Conservation (phyloP, 805 yeast species). For the Candida coleopterorum region DNA sequence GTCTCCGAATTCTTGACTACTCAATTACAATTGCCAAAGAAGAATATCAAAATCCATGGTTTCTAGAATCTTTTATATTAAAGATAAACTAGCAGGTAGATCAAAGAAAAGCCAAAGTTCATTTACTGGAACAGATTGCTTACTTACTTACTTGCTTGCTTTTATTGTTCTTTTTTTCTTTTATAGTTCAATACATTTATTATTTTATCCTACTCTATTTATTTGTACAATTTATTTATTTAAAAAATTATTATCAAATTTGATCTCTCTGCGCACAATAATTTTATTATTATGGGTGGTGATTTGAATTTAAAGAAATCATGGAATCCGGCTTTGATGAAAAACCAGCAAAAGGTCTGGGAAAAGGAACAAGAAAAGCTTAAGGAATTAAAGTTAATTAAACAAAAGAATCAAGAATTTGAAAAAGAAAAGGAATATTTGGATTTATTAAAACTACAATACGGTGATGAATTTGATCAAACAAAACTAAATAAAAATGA, state of each 20-base stretch:
- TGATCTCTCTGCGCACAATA: not conserved
- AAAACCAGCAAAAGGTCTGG: slow-evolving; percentile 85
- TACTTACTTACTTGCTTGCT: too few relatives aligned
- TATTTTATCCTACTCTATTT: not conserved
- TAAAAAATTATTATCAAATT: not conserved
- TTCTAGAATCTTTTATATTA: too few relatives aligned
- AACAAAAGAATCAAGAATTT: slow-evolving; percentile 61
- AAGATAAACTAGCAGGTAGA: too few relatives aligned
- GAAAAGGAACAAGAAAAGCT: slow-evolving; percentile 71
- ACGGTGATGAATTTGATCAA: slow-evolving; percentile 30
- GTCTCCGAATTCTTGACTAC: slow-evolving; percentile 87
- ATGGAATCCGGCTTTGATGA: slow-evolving; percentile 89
- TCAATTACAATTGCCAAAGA: slow-evolving; percentile 87
- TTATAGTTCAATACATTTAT: too few relatives aligned
- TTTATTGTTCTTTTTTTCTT: too few relatives aligned
- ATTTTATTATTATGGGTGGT: slow-evolving; percentile 43
- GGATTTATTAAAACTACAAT: slow-evolving; percentile 47
- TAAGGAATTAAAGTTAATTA: slow-evolving; percentile 60
- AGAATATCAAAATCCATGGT: slow-evolving; percentile 97
- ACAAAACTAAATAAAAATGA: slow-evolving; percentile 25
- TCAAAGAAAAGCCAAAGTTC: too few relatives aligned
- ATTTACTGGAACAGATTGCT: too few relatives aligned
- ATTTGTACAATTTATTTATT: not conserved
- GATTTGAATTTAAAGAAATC: slow-evolving; percentile 89
- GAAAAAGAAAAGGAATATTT: slow-evolving; percentile 56